phyloP scores from a whole-genome alignment of 2,329 filamentous ascomycete species.

The Alternaria arborescens region DNA sequence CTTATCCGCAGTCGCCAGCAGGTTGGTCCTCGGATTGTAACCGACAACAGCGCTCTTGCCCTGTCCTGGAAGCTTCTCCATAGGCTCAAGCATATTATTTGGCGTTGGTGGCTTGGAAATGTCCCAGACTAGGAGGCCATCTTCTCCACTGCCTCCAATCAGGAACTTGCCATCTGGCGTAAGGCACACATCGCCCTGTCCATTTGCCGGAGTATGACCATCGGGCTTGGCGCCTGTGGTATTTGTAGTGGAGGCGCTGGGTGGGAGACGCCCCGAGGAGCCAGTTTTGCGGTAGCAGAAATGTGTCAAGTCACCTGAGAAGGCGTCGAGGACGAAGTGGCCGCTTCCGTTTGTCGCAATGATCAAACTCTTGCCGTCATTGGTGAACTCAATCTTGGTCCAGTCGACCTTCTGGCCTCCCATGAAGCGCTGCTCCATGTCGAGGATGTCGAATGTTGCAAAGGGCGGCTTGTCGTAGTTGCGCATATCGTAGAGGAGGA shows the following conservation, averaged over 20 bases:
- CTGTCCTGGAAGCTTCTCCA: slow-evolving; percentile 68
- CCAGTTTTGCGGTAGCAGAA: slow-evolving; percentile 66
- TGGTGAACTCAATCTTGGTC: slow-evolving; percentile 94
- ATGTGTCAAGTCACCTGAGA: slow-evolving; percentile 80
- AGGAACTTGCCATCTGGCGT: slow-evolving; percentile 89
- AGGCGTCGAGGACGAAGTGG: slow-evolving; percentile 94
- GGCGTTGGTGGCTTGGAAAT: slow-evolving; percentile 62
- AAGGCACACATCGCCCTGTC: slow-evolving; percentile 83
- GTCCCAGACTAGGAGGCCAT: slow-evolving; percentile 89
- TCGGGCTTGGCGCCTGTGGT: slow-evolving; percentile 63
- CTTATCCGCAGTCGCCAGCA: slow-evolving; percentile 88
- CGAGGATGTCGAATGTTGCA: slow-evolving; percentile 80
- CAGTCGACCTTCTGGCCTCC: slow-evolving; percentile 69
- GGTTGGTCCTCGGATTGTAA: slow-evolving; percentile 91
- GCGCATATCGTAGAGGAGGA: slow-evolving; percentile 91
- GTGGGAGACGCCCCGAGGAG: slow-evolving; percentile 56
- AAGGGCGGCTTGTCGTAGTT: slow-evolving; percentile 95
- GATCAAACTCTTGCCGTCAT: slow-evolving; percentile 88
- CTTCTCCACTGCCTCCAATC: slow-evolving; percentile 75
- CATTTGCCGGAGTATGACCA: slow-evolving; percentile 45
- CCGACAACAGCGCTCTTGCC: slow-evolving; percentile 76
- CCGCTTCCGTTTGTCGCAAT: slow-evolving; percentile 83
- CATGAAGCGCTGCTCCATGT: slow-evolving; percentile 62
- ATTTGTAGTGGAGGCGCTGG: slow-evolving; percentile 55
- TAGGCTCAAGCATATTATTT: slow-evolving; percentile 69